Percentiles rank a stretch among this genome's conserved stretches.
Evolutionary conservation across 495 filamentous ascomycete genomes (phyloP).

Genomic region (Hyaloscypha finlandica): DNA sequence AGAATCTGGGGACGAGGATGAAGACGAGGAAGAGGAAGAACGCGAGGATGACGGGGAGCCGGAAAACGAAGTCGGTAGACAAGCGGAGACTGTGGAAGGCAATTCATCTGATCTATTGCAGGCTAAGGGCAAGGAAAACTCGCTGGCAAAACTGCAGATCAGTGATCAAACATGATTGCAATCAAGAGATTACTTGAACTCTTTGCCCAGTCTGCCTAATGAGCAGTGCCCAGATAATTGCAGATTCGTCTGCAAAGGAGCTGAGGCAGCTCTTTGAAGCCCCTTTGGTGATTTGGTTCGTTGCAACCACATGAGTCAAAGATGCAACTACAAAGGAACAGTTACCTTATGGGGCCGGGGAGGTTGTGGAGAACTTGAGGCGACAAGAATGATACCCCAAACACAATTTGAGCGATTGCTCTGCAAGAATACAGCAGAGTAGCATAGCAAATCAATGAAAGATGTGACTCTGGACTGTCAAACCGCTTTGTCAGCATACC

Average conservation of each 20-base stretch:
- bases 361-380: no score
- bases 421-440: no score
- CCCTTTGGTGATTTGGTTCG: background rate
- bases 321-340: no score
- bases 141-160: background rate
- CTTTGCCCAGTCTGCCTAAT: background rate
- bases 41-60: slow-evolving; percentile 35
- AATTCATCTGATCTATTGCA: background rate
- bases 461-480: no score
- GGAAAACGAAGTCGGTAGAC: background rate
- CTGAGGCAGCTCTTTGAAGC: background rate
- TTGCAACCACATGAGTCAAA: no score
- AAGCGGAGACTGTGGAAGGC: background rate
- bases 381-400: no score
- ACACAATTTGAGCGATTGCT: no score
- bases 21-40: slow-evolving; percentile 41
- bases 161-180: background rate
- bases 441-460: no score
- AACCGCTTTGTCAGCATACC: no score
- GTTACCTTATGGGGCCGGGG: no score
- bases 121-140: slow-evolving; percentile 12
- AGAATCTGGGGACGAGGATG: slow-evolving; percentile 42
- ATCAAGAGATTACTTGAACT: background rate
- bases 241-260: background rate
- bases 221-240: background rate